Base-by-base conservation (phyloP, 1,139 yeast genomes). In the Hyphopichia burtonii region DNA sequence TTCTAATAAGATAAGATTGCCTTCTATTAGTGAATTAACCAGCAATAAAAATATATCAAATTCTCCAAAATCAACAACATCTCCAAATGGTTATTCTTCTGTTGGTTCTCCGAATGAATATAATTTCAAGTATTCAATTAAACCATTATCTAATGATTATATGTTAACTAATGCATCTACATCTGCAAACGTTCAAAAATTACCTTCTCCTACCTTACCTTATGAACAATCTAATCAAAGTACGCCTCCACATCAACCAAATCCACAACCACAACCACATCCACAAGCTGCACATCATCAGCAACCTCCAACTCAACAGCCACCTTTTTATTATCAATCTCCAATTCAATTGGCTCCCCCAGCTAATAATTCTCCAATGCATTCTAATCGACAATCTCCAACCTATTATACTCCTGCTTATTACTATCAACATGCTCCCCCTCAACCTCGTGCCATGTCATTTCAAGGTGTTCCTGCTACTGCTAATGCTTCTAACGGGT, bases 11-110 rank as follows among this genome's bases (percentile, higher is more conserved):
- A 47, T 65, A 32, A 62, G 56, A 45, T 59, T 67, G 47, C 72
- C 73, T 14, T 61, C 71, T 4, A 66, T 68, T 39, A 61, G 56
- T 45, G 72, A 68, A 45, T 58, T 68, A 49, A 65, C 71, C n/a
- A 50, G 58, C 12, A 39, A 49, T 14, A 48, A 55, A 19, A 45
- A 57, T 6, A 41, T 49, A 17, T 11, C 15, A 23, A 18, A 25
- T 16, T 44, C 52, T 22, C 48, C 52, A 16, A 39, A 38, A 14
- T 14, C 32, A 14, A 37, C 20, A 18, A 20, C 14, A 14, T 33
- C 34, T n/a, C 37, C 39, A n/a, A 27, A 34, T 41, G 40, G 42
- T 31, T 31, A 44, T 34, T 30, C 41, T 22, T 23, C 44, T 23
- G 22, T 3, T 18, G 31, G 32, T 36, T 36, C 38, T 17, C 38